Percentiles rank a stretch among this genome's conserved stretches.
These are phyloP conservation scores for Fusarium dimerum DNA, from an alignment of 2,329 filamentous ascomycete genomes.

Conservation along the genomic window DNA sequence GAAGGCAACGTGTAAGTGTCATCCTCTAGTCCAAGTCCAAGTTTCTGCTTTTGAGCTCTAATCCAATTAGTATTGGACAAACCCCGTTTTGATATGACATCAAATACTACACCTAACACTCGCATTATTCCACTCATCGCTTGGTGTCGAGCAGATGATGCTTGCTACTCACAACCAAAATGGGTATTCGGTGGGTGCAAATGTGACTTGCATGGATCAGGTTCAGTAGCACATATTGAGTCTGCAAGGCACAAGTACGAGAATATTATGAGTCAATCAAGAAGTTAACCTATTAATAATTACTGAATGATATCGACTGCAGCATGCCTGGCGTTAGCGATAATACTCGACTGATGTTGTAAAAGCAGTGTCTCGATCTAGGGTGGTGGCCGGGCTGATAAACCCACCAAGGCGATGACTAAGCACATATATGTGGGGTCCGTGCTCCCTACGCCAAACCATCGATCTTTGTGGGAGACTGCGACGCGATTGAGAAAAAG, in stretches of 20 bases:
- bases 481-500: conserved; percentile 36
- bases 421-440: conserved; percentile 13
- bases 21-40: background rate
- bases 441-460: conserved; percentile 20
- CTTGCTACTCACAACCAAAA: too few species aligned
- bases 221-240: too few species aligned
- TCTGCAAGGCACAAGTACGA: too few species aligned
- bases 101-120: background rate
- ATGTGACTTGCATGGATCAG: too few species aligned
- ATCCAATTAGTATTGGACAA: conserved; percentile 28
- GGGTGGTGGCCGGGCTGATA: background rate
- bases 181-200: too few species aligned
- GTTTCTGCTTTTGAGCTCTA: background rate
- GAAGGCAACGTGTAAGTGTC: conserved; percentile 38
- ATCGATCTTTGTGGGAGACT: conserved; percentile 24
- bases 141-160: too few species aligned
- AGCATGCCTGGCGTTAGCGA: too few species aligned
- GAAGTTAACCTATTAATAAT: too few species aligned
- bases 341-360: too few species aligned
- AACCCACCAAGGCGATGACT: conserved; percentile 10
- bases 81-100: conserved; percentile 24
- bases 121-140: too few species aligned
- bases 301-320: too few species aligned
- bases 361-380: background rate
- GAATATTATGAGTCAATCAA: too few species aligned